These are phyloP conservation scores for Proliferodiscus dingleyae DNA, from an alignment of 2,329 filamentous ascomycete genomes.

Conservation along the genomic window DNA sequence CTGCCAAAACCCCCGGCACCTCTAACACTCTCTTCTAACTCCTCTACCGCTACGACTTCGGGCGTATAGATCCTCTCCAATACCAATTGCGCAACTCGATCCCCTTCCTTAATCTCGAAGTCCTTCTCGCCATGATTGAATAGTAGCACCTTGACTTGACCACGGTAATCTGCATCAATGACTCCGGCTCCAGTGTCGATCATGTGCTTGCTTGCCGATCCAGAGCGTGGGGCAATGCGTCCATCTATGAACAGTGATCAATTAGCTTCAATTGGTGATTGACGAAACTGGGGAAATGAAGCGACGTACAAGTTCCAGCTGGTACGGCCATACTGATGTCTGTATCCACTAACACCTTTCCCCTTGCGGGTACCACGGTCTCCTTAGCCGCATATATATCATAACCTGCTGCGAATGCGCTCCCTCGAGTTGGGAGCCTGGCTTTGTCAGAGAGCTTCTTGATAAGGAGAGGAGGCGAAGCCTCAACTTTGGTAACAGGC, in stretches of 20 bases:
- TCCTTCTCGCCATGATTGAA: slow-evolving; percentile 87
- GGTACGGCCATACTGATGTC: slow-evolving; percentile 90
- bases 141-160: slow-evolving; percentile 86
- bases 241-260: slow-evolving; percentile 55
- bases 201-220: slow-evolving; percentile 86
- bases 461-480: slow-evolving; percentile 42
- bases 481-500: slow-evolving; percentile 15
- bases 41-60: slow-evolving; percentile 80
- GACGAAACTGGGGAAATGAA: slow-evolving; percentile 3
- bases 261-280: not conserved
- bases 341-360: slow-evolving; percentile 83
- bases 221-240: slow-evolving; percentile 84
- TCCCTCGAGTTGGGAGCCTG: slow-evolving; percentile 81
- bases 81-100: slow-evolving; percentile 89
- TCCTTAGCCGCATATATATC: slow-evolving; percentile 80
- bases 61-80: slow-evolving; percentile 93
- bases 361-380: slow-evolving; percentile 71
- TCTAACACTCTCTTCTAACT: slow-evolving; percentile 84
- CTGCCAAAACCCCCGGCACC: slow-evolving; percentile 90
- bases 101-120: slow-evolving; percentile 77
- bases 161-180: slow-evolving; percentile 95
- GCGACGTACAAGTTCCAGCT: slow-evolving; percentile 79
- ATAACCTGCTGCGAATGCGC: slow-evolving; percentile 86
- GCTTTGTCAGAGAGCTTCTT: slow-evolving; percentile 81
- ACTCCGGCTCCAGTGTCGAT: slow-evolving; percentile 96